These are phyloP conservation scores for Pseudozyma tsukubaensis DNA, from an alignment of 1,284 basidiomycete genomes.

Conservation along the genomic window DNA sequence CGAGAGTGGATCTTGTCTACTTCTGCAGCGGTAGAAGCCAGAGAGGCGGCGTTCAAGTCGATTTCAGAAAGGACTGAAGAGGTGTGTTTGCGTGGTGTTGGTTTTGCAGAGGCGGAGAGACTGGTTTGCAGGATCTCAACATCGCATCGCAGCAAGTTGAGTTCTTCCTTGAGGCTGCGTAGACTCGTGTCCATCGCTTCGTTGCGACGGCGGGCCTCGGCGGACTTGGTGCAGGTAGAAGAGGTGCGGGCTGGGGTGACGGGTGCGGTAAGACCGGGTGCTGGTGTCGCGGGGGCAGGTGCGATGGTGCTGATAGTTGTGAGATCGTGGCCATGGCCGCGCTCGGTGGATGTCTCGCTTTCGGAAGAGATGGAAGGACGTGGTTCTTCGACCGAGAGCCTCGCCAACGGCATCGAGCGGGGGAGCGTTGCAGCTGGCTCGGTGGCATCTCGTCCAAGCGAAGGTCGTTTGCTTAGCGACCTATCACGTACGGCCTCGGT, in stretches of 20 bases:
- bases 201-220: conserved; percentile 32
- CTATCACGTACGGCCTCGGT: conserved; percentile 7
- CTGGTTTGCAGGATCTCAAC: conserved; percentile 29
- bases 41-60: conserved; percentile 21
- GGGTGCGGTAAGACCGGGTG: conserved; percentile 7
- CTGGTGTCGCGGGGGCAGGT: background rate
- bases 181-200: conserved; percentile 36
- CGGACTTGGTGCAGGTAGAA: conserved; percentile 35
- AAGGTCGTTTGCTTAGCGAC: conserved; percentile 30
- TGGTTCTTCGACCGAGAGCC: conserved; percentile 16
- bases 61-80: conserved; percentile 11
- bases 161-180: conserved; percentile 40
- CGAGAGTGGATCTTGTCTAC: conserved; percentile 24
- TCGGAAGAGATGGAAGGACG: conserved; percentile 30
- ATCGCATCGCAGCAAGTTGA: conserved; percentile 35
- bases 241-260: conserved; percentile 34
- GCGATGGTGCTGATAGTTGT: background rate
- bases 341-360: conserved; percentile 39
- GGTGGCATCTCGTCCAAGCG: conserved; percentile 13
- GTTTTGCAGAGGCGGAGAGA: conserved; percentile 14
- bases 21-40: conserved; percentile 13
- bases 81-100: conserved; percentile 31
- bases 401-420: conserved; percentile 11
- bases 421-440: conserved; percentile 4
- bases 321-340: conserved; percentile 17